phyloP scores from a whole-genome alignment of 1,284 basidiomycete genomes.

The Takashimella koratensis region DNA sequence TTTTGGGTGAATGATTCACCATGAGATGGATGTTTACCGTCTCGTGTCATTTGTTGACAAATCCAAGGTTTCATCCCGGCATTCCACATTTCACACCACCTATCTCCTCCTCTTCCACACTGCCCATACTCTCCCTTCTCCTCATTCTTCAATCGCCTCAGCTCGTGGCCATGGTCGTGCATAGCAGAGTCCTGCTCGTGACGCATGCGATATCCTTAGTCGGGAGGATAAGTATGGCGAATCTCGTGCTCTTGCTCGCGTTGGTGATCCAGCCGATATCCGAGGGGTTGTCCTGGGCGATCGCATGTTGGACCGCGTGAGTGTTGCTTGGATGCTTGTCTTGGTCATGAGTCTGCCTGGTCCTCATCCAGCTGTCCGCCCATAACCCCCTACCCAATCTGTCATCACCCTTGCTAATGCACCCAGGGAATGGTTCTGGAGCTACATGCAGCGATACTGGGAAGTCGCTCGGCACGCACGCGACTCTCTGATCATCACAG shows the following conservation, averaged over 20 bases:
- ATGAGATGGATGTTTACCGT: too few relatives aligned
- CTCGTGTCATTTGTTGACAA: too few relatives aligned
- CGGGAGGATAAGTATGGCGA: conserved; percentile 14
- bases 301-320: conserved; percentile 32
- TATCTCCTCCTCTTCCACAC: too few relatives aligned
- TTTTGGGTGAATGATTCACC: too few relatives aligned
- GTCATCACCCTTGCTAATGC: background rate
- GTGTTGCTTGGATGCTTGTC: conserved; percentile 1
- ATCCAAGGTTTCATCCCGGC: too few relatives aligned
- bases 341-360: background rate
- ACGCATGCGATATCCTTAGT: conserved; percentile 16
- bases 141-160: too few relatives aligned
- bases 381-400: background rate
- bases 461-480: conserved; percentile 19
- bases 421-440: conserved; percentile 25
- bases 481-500: conserved; percentile 12
- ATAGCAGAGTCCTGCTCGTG: conserved; percentile 5
- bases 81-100: too few relatives aligned
- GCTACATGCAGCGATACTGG: conserved; percentile 33
- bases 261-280: conserved; percentile 22
- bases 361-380: background rate
- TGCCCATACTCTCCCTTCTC: too few relatives aligned
- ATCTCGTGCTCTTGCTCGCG: conserved; percentile 15
- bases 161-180: background rate
- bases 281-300: conserved; percentile 17